Conservation (phyloP, 257 asterid genomes). For the Mentha longifolia region DNA sequence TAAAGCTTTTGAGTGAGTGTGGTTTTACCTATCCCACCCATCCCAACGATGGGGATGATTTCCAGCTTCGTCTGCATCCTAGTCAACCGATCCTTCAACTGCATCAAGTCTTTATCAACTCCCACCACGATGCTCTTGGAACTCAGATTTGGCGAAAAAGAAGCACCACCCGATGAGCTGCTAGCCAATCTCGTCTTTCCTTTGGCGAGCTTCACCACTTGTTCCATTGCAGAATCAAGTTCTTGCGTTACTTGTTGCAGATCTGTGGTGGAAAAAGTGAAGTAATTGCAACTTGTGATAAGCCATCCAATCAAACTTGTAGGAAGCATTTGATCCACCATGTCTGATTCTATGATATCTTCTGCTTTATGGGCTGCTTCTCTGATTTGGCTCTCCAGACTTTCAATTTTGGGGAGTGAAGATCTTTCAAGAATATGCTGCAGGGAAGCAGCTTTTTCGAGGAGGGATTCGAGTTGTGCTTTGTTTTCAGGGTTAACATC, state of each 20-base stretch:
- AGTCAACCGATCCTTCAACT: constrained; percentile 9
- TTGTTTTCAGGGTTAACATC: background rate
- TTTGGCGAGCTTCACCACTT: background rate
- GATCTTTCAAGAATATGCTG: background rate
- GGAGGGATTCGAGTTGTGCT: constrained; percentile 10
- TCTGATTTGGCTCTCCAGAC: constrained; percentile 26
- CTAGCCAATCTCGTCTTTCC: too few species aligned
- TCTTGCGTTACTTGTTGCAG: background rate
- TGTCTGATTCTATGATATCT: constrained; percentile 18
- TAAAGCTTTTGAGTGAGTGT: too few species aligned
- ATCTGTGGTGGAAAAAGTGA: background rate
- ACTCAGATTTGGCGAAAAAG: background rate
- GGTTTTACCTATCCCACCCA: constrained; percentile 23
- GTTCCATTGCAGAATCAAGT: background rate
- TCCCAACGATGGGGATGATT: constrained; percentile 26
- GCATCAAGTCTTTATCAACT: background rate
- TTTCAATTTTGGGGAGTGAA: background rate
- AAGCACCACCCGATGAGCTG: background rate
- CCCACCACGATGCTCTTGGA: background rate
- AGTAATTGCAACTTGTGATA: too few species aligned
- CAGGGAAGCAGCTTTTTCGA: constrained; percentile 2
- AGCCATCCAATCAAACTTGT: too few species aligned
- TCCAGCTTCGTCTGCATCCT: background rate
- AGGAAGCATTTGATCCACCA: background rate
- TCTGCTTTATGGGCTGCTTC: constrained; percentile 29